These are phyloP conservation scores for Sporothrix luriei DNA, from an alignment of 2,329 filamentous ascomycete genomes.

Conservation along the genomic window DNA sequence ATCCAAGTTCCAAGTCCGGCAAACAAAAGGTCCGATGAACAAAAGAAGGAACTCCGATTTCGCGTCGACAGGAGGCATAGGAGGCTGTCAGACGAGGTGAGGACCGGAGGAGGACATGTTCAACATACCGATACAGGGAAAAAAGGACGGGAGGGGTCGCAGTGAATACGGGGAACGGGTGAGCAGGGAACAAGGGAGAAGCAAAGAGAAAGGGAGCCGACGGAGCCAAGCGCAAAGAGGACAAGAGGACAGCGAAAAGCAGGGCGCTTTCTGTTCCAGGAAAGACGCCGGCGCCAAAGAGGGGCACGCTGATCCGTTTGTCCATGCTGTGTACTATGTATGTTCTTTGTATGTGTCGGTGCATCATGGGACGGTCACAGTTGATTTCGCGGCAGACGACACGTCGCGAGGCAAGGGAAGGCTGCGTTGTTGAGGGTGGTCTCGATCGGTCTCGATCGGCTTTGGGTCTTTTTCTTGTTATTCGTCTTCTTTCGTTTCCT, in stretches of 20 bases:
- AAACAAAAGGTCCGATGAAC: not conserved
- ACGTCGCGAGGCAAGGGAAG: not conserved
- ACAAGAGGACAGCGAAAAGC: not conserved
- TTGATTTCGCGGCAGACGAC: not conserved
- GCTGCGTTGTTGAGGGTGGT: not conserved
- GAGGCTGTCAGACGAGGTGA: not conserved
- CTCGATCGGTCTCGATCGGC: no score
- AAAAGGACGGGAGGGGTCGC: not conserved
- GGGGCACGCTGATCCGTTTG: not conserved
- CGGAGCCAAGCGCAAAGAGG: not conserved
- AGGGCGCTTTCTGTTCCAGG: slow-evolving; percentile 10
- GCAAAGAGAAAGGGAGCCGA: not conserved
- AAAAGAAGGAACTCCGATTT: no score
- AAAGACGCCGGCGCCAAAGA: not conserved
- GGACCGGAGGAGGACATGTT: not conserved
- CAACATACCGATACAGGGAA: not conserved
- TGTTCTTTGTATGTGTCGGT: no score
- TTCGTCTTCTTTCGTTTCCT: not conserved
- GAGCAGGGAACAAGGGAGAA: slow-evolving; percentile 10
- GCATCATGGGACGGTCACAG: not conserved
- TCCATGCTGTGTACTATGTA: no score
- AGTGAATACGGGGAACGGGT: slow-evolving; percentile 13
- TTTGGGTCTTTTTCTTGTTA: not conserved
- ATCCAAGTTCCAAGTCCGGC: not conserved
- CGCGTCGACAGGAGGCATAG: not conserved